Base-by-base conservation (phyloP, 257 asterid species). In the Lavandula angustifolia region DNA sequence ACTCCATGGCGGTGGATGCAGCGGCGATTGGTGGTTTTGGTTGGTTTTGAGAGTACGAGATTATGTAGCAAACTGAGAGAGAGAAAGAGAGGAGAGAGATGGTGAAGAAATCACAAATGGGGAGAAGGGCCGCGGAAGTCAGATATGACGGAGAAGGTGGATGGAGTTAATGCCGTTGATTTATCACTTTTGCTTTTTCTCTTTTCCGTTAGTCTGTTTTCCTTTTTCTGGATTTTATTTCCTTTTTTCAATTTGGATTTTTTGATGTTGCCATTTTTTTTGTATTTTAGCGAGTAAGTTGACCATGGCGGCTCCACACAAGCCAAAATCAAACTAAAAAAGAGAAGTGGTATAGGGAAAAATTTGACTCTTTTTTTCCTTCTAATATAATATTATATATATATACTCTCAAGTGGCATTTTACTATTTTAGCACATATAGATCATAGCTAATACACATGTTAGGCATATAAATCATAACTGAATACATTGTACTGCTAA, bases 141-240 rank as follows among this genome's bases (percentile, higher is more conserved):
- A 46, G 56, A 73, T 60, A 38, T 44, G 72, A 56, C 67, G 75
- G 75, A 9, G 22, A 62, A 8, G 22, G 48, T 22, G 12, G 50
- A 62, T 60, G 60, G 71, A 63, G 37, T 50, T 73, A 54, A 74
- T 74, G 71, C 43, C 71, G 72, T 69, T 64, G 58, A 11, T 12
- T 1, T 42, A 1, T 10, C 35, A 7, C 50, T 9, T 33, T 38
- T 48, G 9, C 37, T 62, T 43, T 63, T 35, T 2, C 14, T 13
- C 9, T 11, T 11, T 44, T 62, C 3, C 27, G 4, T 29, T n/a
- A 35, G 37, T 51, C 37, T 51, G 13, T 54, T 54, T 66, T 12
- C 13, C 31, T 42, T 60, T 59, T 18, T 27, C 5, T 10, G 18
- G 10, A 40, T 9, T 2, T 12, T 6, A 9, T 50, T 29, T 41